Conservation (phyloP, 345 rosid species). For the Sonneratia alba region DNA sequence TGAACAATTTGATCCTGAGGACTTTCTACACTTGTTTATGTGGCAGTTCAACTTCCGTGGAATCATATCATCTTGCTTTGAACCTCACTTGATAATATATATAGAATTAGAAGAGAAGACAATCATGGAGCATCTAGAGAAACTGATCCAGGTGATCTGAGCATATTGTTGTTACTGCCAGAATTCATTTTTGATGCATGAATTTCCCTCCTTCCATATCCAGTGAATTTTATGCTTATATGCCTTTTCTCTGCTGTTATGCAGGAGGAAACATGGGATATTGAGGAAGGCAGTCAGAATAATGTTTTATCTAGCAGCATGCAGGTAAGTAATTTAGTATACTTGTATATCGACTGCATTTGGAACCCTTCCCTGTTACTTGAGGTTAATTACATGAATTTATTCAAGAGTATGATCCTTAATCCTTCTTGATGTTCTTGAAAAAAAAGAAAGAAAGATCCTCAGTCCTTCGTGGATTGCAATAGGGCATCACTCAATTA, state of each 20-base stretch:
- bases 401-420: not conserved
- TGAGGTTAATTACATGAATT: not conserved
- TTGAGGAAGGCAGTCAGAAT: constrained; percentile 89
- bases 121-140: constrained; percentile 89
- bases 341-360: too few relatives aligned
- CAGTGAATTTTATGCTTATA: not conserved
- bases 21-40: constrained; percentile 14
- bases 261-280: constrained; percentile 98
- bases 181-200: constrained; percentile 3
- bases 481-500: not conserved
- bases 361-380: too few relatives aligned
- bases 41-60: constrained; percentile 96
- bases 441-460: too few relatives aligned
- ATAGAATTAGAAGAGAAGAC: constrained; percentile 95
- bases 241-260: not conserved
- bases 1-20: not conserved
- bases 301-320: constrained; percentile 92
- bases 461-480: not conserved
- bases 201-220: not conserved
- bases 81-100: constrained; percentile 82
- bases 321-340: constrained; percentile 46
- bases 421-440: not conserved
- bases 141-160: constrained; percentile 72
- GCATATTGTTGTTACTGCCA: not conserved
- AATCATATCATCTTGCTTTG: constrained; percentile 93